Conservation (phyloP, 495 filamentous ascomycete species). For the Rhypophila decipiens region DNA sequence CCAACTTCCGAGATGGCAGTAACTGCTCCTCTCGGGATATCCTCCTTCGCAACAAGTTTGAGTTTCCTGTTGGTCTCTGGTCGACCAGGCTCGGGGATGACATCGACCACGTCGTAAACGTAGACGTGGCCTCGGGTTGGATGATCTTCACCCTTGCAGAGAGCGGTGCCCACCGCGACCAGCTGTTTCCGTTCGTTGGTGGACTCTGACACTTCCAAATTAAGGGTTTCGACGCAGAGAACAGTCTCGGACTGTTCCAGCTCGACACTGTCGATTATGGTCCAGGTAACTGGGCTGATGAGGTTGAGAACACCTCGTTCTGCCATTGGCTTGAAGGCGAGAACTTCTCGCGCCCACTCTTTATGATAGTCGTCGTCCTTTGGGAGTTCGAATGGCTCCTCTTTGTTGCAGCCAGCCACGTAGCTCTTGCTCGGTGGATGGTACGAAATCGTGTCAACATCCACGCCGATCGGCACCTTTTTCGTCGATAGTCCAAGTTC, state of each 20-base stretch:
- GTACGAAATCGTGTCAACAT: constrained; percentile 68
- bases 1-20: constrained; percentile 81
- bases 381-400: constrained; percentile 68
- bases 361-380: constrained; percentile 77
- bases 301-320: constrained; percentile 66
- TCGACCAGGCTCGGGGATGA: constrained; percentile 79
- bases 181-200: constrained; percentile 79
- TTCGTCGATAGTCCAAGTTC: constrained; percentile 64
- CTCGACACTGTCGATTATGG: constrained; percentile 64
- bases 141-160: constrained; percentile 81
- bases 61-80: constrained; percentile 80
- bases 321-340: constrained; percentile 58
- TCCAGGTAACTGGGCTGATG: constrained; percentile 66
- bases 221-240: constrained; percentile 73
- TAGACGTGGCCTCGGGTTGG: constrained; percentile 78
- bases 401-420: constrained; percentile 62
- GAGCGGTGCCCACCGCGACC: constrained; percentile 77
- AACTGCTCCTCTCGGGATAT: constrained; percentile 83
- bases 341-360: constrained; percentile 65
- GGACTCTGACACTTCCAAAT: constrained; percentile 82
- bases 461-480: constrained; percentile 61
- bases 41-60: constrained; percentile 81
- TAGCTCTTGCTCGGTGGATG: constrained; percentile 69
- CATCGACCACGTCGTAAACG: constrained; percentile 84
- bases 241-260: constrained; percentile 69